Evolutionary conservation across 805 yeast genomes (phyloP).

Genomic region (Candida maesae): DNA sequence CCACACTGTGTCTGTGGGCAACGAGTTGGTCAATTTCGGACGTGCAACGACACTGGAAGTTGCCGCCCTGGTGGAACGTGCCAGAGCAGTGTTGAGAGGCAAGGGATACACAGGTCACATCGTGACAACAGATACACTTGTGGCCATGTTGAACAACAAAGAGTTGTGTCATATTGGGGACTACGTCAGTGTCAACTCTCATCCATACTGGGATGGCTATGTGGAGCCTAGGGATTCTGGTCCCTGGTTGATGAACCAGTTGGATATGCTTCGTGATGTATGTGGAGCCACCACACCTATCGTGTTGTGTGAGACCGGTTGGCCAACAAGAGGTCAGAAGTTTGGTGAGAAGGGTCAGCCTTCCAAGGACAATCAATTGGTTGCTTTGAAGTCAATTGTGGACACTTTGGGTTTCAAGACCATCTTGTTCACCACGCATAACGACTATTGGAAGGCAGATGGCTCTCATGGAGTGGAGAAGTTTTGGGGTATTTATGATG

Average conservation of each 20-base stretch:
- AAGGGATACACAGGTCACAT: constrained; percentile 49
- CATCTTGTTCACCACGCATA: constrained; percentile 55
- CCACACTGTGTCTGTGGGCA: constrained; percentile 58
- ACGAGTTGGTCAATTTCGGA: constrained; percentile 59
- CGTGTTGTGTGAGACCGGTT: constrained; percentile 57
- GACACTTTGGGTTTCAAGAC: constrained; percentile 44
- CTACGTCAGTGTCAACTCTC: constrained; percentile 62
- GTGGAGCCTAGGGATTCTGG: constrained; percentile 51
- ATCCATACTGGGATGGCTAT: constrained; percentile 60
- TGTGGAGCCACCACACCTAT: constrained; percentile 40
- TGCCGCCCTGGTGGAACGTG: constrained; percentile 41
- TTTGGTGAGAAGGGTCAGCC: constrained; percentile 53
- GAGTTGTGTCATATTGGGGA: constrained; percentile 53
- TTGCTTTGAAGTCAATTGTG: constrained; percentile 49
- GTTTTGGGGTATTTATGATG: constrained; percentile 39
- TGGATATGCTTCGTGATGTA: constrained; percentile 36
- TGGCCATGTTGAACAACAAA: constrained; percentile 49
- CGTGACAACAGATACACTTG: constrained; percentile 62
- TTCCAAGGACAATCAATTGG: constrained; percentile 45
- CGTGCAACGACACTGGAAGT: constrained; percentile 43
- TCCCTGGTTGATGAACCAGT: constrained; percentile 46
- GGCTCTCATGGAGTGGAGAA: constrained; percentile 58
- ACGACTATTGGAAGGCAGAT: constrained; percentile 59
- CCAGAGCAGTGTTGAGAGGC: constrained; percentile 41
- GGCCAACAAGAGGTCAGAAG: constrained; percentile 60